Evolutionary conservation across 306 rosid species (phyloP).

Genomic region (Canavalia gladiata): DNA sequence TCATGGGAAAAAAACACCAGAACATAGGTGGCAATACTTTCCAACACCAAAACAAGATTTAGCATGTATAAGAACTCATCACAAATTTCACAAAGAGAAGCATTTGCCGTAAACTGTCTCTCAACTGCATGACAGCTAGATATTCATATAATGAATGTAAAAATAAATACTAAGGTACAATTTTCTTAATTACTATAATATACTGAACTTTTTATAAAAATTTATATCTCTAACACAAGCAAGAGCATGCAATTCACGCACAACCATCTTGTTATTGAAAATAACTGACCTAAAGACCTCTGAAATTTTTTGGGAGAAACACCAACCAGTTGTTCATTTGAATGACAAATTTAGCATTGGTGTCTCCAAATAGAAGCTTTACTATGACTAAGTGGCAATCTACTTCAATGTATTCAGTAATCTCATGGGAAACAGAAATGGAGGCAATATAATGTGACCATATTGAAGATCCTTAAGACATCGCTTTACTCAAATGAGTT

Average conservation of each 20-base stretch:
- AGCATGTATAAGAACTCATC: background rate
- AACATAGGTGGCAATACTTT: conserved; percentile 29
- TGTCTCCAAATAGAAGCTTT: background rate
- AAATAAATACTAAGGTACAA: background rate
- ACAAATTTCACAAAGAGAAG: background rate
- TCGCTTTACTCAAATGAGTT: background rate
- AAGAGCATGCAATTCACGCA: background rate
- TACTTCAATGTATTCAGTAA: background rate
- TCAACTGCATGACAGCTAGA: background rate
- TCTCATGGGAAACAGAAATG: background rate
- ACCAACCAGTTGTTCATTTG: background rate
- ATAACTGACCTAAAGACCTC: background rate
- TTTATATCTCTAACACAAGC: background rate
- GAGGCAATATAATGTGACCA: background rate
- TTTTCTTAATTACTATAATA: background rate
- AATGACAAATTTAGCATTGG: background rate
- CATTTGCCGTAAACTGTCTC: background rate
- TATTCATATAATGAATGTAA: background rate
- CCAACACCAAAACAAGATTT: conserved; percentile 17
- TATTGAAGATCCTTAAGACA: background rate
- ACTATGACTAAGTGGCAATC: background rate
- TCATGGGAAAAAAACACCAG: background rate
- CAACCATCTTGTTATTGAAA: background rate
- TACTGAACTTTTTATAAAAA: background rate
- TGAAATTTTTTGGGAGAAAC: background rate